phyloP scores from a whole-genome alignment of 805 yeast genomes.

The Lipomyces mesembrius region DNA sequence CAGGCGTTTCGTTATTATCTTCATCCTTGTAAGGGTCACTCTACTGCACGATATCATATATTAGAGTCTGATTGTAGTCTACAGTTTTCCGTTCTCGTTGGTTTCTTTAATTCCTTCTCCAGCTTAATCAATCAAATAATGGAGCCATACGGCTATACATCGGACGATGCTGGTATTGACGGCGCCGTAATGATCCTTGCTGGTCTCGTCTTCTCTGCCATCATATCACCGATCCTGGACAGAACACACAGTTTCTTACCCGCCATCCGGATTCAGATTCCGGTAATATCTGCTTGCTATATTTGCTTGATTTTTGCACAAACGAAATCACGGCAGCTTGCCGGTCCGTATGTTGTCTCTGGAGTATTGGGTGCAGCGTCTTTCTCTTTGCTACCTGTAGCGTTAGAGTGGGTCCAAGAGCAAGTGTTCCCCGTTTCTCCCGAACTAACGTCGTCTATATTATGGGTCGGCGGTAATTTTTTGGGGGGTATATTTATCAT shows the following conservation, averaged over 20 bases:
- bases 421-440: conserved; percentile 46
- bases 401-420: conserved; percentile 45
- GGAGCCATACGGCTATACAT: conserved; percentile 45
- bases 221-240: conserved; percentile 44
- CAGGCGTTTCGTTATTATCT: conserved; percentile 30
- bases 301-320: conserved; percentile 44
- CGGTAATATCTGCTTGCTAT: conserved; percentile 42
- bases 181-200: conserved; percentile 45
- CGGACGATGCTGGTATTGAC: conserved; percentile 45
- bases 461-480: conserved; percentile 45
- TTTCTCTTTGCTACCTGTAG: conserved; percentile 43
- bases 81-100: conserved; percentile 44
- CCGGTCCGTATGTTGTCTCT: conserved; percentile 44
- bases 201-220: conserved; percentile 43
- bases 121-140: conserved; percentile 44
- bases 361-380: conserved; percentile 44
- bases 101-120: conserved; percentile 45
- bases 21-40: conserved; percentile 9
- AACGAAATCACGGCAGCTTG: conserved; percentile 39
- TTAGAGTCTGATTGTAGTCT: conserved; percentile 15
- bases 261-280: conserved; percentile 40
- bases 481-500: conserved; percentile 46
- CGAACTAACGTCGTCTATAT: conserved; percentile 42
- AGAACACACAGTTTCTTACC: conserved; percentile 39
- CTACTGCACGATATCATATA: not conserved